Percentiles rank a stretch among this genome's conserved stretches.
phyloP scores from a whole-genome alignment of 2,329 filamentous ascomycete species.

The Aureobasidium sp. region DNA sequence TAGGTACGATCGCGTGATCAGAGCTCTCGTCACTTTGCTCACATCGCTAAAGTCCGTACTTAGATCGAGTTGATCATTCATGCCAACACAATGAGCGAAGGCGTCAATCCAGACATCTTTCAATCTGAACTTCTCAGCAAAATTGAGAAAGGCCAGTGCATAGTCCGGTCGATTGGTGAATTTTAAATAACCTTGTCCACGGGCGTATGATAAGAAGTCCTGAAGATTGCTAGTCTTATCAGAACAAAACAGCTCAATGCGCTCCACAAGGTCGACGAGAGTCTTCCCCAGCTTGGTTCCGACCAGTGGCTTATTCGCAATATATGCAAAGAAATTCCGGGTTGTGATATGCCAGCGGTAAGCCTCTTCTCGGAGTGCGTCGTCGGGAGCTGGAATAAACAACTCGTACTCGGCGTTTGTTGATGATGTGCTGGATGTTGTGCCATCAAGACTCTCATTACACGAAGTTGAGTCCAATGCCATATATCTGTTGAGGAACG shows the following conservation, averaged over 20 bases:
- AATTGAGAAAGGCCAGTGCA: slow-evolving; percentile 58
- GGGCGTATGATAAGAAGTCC: slow-evolving; percentile 46
- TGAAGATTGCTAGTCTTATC: slow-evolving; percentile 18
- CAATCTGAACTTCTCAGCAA: slow-evolving; percentile 60
- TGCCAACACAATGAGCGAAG: slow-evolving; percentile 71
- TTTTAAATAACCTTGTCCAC: slow-evolving; percentile 62
- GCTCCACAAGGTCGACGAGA: slow-evolving; percentile 57
- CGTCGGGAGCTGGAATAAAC: slow-evolving; percentile 60
- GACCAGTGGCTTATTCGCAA: slow-evolving; percentile 59
- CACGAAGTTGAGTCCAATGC: slow-evolving; percentile 16
- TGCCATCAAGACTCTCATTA: slow-evolving; percentile 22
- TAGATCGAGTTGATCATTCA: slow-evolving; percentile 55
- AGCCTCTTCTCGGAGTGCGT: slow-evolving; percentile 46
- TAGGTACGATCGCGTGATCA: slow-evolving; percentile 55
- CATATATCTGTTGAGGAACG: slow-evolving; percentile 48
- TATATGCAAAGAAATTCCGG: slow-evolving; percentile 69
- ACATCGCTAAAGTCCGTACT: slow-evolving; percentile 51
- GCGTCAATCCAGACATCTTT: slow-evolving; percentile 63
- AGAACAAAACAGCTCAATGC: slow-evolving; percentile 43
- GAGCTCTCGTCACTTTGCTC: slow-evolving; percentile 51
- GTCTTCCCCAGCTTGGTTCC: slow-evolving; percentile 59
- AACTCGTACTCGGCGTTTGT: slow-evolving; percentile 42
- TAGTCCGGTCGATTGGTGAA: slow-evolving; percentile 60
- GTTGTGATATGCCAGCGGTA: slow-evolving; percentile 60
- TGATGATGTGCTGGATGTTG: slow-evolving; percentile 3